phyloP scores from a whole-genome alignment of 148 eudicot species.

The Beta vulgaris region DNA sequence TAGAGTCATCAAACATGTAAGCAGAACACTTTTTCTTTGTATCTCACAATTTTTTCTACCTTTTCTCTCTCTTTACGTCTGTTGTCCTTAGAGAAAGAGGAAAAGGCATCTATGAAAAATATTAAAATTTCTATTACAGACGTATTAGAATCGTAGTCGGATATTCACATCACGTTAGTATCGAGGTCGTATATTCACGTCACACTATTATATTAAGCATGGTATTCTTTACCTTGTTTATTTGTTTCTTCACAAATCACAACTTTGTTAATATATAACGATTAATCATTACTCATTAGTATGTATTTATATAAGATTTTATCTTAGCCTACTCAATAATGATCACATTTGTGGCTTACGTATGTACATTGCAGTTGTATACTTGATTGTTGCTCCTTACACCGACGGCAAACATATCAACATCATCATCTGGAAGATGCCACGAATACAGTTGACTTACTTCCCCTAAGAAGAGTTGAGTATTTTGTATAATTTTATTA shows the following conservation, averaged over 20 bases:
- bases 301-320: neutral
- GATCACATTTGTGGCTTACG: neutral
- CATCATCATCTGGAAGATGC: constrained; percentile 8
- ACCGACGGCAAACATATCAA: neutral
- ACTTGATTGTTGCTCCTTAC: constrained; percentile 5
- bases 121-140: neutral
- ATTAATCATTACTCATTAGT: no score
- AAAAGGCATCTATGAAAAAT: constrained; percentile 18
- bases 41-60: neutral
- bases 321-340: neutral
- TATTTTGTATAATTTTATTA: no score
- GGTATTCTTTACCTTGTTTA: neutral
- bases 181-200: constrained; percentile 30
- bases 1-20: constrained; percentile 3
- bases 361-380: constrained; percentile 9
- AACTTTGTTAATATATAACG: neutral
- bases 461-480: neutral
- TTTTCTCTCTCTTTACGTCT: neutral
- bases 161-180: constrained; percentile 20
- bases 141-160: constrained; percentile 1
- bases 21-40: neutral
- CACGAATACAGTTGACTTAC: constrained; percentile 22
- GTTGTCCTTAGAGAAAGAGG: constrained; percentile 4
- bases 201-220: constrained; percentile 4
- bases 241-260: neutral